A percentile compares a stretch with the other conserved stretches of the same genome.
These are phyloP conservation scores for Oryza brachyantha DNA, from an alignment of 176 grass and related monocot genomes.

Conservation along the genomic window DNA sequence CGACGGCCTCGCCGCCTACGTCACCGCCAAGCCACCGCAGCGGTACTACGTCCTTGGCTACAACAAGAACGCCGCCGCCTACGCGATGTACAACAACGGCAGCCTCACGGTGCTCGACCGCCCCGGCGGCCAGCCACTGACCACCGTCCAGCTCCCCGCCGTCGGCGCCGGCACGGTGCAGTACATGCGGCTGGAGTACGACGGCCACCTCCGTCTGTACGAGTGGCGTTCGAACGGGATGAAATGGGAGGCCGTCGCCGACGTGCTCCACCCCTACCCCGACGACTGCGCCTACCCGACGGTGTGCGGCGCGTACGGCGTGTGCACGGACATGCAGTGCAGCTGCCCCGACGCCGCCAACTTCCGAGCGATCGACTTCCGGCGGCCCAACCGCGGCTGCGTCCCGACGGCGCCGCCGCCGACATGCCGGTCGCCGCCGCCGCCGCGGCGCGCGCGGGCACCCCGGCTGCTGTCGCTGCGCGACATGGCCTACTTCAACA, in stretches of 20 bases:
- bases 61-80: not conserved
- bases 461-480: constrained; percentile 32
- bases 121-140: not conserved
- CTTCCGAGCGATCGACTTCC: constrained; percentile 43
- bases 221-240: constrained; percentile 17
- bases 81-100: constrained; percentile 33
- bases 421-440: not conserved
- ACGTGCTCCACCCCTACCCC: constrained; percentile 36
- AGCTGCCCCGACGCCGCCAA: constrained; percentile 47
- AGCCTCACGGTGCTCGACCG: constrained; percentile 3
- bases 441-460: not conserved
- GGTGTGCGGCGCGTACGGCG: constrained; percentile 47
- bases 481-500: constrained; percentile 37
- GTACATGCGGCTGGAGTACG: constrained; percentile 50
- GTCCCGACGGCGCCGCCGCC: not conserved
- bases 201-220: constrained; percentile 50
- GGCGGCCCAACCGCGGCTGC: constrained; percentile 49
- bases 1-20: constrained; percentile 28
- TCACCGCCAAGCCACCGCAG: constrained; percentile 29
- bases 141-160: constrained; percentile 17
- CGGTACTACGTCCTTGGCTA: constrained; percentile 25
- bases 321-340: constrained; percentile 50
- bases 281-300: constrained; percentile 43
- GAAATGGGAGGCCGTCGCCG: constrained; percentile 25
- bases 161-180: constrained; percentile 19